These are phyloP conservation scores for Priceomyces carsonii DNA, from an alignment of 805 yeast species.

Conservation along the genomic window DNA sequence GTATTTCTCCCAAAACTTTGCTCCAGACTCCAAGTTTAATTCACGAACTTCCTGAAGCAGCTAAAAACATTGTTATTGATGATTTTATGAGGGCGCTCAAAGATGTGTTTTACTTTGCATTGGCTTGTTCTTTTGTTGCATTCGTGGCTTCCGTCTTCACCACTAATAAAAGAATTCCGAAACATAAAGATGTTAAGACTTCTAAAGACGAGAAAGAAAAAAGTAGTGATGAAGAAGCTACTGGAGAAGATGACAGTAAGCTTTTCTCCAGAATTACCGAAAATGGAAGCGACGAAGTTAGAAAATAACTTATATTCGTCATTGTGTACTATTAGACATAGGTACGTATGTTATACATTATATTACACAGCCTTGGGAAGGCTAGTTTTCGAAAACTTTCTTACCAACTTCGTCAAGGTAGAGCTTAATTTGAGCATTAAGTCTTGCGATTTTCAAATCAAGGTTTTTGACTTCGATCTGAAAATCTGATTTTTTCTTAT, in stretches of 20 bases:
- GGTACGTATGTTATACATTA: constrained; percentile 4
- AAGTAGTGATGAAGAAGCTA: constrained; percentile 3
- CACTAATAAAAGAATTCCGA: constrained; percentile 46
- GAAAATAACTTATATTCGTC: no score
- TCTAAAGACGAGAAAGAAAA: constrained; percentile 11
- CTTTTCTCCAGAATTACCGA: no score
- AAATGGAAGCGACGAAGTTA: no score
- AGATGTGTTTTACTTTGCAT: constrained; percentile 40
- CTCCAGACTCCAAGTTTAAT: constrained; percentile 29
- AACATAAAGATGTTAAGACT: constrained; percentile 18
- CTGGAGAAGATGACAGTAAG: constrained; percentile 2
- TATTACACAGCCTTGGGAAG: neutral
- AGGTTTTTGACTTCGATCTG: constrained; percentile 55
- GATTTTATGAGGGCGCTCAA: constrained; percentile 39
- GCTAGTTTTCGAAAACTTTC: constrained; percentile 15
- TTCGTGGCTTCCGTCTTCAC: constrained; percentile 35
- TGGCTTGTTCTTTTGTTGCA: constrained; percentile 35
- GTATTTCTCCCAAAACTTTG: constrained; percentile 14
- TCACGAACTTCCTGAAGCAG: constrained; percentile 21
- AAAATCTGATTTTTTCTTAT: constrained; percentile 40
- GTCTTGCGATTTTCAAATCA: constrained; percentile 52
- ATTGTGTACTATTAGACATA: neutral
- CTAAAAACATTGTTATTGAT: constrained; percentile 23
- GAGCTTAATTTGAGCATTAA: constrained; percentile 54
- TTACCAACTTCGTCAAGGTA: constrained; percentile 55